Base-by-base conservation (phyloP, 768 basidiomycete species). In the Phaeotremella skinneri region DNA sequence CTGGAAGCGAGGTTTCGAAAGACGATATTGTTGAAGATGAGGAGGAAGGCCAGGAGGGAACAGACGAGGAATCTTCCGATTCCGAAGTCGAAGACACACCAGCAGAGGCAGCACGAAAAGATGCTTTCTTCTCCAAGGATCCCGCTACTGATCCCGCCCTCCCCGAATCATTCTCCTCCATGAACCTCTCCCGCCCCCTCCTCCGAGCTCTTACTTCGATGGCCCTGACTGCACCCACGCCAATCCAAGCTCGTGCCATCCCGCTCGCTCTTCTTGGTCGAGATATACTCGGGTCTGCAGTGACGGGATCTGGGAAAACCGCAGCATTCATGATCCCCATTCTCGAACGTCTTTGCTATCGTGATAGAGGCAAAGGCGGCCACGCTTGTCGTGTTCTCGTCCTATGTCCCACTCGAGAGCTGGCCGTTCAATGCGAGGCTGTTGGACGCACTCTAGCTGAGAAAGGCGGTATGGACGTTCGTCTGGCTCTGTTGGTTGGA, bases 251-350 rank as follows among this genome's bases (percentile, higher is more conserved):
- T 1, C 86, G 89, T 42, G 88, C 93, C 13, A 90, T 99, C 55
- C 96, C 96, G 17, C 86, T 92, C 42, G 94, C 92, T 23, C 83
- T 99, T 20, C 76, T 93, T 23, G 96, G 96, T 51, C 92, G 96
- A 73, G 96, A 99, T 75, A 83, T 99, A 34, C 92, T 99, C 53
- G 96, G 94, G 30, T 87, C 85, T 58, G 94, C 96, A 20, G 90
- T 94, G 17, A 99, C 96, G 17, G 96, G 96, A 61, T 96, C 92
- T 3, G 96, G 96, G 59, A 99, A 99, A 81, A 99, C 96, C 1
- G 94, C 91, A 9, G 96, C 96, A 1, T 99, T 98, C 79, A 87
- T 88, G 70, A 86, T 98, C 59, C 96, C 96, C 39, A 88, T 93
- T 79, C 77, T 81, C n/a, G 96, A 99, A 76, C 87, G 96, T 57